These are phyloP conservation scores for Lipomyces chichibuensis DNA, from an alignment of 805 yeast genomes.

Conservation along the genomic window DNA sequence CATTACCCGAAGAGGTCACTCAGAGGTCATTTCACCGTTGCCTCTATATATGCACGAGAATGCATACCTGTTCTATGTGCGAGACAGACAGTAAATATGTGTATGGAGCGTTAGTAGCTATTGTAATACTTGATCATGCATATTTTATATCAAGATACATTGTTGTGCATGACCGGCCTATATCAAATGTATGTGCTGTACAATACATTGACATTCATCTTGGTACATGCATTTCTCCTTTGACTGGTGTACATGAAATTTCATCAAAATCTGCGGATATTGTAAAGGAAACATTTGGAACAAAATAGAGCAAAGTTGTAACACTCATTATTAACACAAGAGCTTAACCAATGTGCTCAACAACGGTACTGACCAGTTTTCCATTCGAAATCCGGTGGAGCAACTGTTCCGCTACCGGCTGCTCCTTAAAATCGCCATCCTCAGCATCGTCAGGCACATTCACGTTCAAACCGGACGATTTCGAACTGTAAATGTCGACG, in stretches of 20 bases:
- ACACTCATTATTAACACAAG: background rate
- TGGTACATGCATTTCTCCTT: background rate
- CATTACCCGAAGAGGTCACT: constrained; percentile 93
- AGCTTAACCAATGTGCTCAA: constrained; percentile 74
- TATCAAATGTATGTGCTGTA: background rate
- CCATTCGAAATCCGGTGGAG: constrained; percentile 67
- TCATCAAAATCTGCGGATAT: background rate
- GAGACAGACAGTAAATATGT: constrained; percentile 54
- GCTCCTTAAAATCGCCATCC: constrained; percentile 73
- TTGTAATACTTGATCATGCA: background rate
- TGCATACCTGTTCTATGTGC: constrained; percentile 90
- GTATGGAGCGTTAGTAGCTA: background rate
- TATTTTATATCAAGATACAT: no score
- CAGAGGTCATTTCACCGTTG: constrained; percentile 93
- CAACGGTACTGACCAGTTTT: constrained; percentile 67
- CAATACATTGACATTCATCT: background rate
- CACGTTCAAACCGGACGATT: constrained; percentile 82
- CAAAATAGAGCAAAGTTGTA: no score
- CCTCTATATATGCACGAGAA: constrained; percentile 81
- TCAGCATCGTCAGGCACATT: constrained; percentile 75
- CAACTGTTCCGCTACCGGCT: constrained; percentile 90
- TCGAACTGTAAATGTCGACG: constrained; percentile 79
- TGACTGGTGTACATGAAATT: background rate
- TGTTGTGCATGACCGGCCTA: background rate
- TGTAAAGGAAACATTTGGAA: background rate